Percentiles rank a stretch among this genome's conserved stretches.
phyloP scores from a whole-genome alignment of 768 basidiomycete species.

The Tephrocybe sp. region DNA sequence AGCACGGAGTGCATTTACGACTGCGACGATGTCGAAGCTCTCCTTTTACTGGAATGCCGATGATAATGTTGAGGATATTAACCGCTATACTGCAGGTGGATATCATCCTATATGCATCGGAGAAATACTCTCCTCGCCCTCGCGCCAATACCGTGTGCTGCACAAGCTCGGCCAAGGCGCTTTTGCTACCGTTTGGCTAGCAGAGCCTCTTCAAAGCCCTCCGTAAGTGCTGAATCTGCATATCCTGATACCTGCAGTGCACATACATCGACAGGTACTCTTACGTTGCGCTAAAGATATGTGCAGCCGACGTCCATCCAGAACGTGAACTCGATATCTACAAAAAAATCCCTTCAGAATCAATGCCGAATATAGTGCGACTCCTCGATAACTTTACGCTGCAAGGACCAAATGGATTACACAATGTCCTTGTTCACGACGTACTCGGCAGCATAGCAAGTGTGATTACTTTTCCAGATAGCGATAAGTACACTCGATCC shows the following conservation, averaged over 20 bases:
- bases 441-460: slow-evolving; percentile 3
- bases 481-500: background rate
- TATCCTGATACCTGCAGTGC: background rate
- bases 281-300: slow-evolving; percentile 9
- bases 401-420: slow-evolving; percentile 10
- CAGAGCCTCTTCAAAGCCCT: background rate
- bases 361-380: slow-evolving; percentile 4
- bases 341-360: background rate
- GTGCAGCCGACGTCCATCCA: slow-evolving; percentile 6
- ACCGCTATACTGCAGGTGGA: slow-evolving; percentile 6
- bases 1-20: background rate
- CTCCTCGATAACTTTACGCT: background rate
- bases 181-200: slow-evolving; percentile 13
- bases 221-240: background rate
- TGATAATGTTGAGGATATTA: slow-evolving; percentile 3
- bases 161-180: slow-evolving; percentile 13
- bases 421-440: slow-evolving; percentile 10
- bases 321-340: slow-evolving; percentile 2
- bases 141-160: slow-evolving; percentile 9
- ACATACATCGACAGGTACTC: background rate
- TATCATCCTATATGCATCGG: slow-evolving; percentile 9
- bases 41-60: slow-evolving; percentile 9
- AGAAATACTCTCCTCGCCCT: background rate
- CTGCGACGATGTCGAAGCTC: background rate
- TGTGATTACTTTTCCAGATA: background rate